A percentile compares a stretch with the other conserved stretches of the same genome.
Evolutionary conservation across 768 basidiomycete species (phyloP).

Genomic region (Suillus subaureus): DNA sequence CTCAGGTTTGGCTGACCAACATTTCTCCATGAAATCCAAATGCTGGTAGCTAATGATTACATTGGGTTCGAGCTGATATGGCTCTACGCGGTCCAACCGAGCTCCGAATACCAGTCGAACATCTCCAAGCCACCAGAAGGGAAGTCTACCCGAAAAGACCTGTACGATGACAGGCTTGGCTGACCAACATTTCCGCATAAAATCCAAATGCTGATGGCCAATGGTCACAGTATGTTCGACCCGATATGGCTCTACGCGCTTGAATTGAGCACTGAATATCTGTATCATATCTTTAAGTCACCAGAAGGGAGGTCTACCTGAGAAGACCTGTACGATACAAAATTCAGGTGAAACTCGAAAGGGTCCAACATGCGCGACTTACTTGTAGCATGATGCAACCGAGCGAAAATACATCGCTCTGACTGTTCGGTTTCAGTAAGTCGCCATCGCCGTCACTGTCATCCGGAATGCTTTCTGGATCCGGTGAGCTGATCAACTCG

Average conservation of each 20-base stretch:
- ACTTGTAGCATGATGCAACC: conserved; percentile 6
- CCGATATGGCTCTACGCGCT: neutral
- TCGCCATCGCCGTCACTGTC: neutral
- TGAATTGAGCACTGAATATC: neutral
- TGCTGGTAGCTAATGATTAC: neutral
- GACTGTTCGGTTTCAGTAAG: neutral
- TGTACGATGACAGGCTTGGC: neutral
- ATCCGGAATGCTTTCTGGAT: neutral
- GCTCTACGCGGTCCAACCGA: neutral
- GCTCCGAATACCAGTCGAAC: neutral
- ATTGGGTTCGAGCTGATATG: neutral
- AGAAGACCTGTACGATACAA: neutral
- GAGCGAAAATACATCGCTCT: conserved; percentile 4
- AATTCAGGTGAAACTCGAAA: neutral
- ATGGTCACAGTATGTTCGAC: too few species aligned
- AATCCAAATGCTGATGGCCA: too few species aligned
- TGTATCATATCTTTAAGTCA: neutral
- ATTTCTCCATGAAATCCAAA: neutral
- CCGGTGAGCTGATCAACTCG: neutral
- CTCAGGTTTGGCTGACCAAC: neutral
- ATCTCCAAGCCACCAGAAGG: neutral
- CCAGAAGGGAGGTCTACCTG: neutral
- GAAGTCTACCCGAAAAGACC: too few species aligned
- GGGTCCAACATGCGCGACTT: neutral
- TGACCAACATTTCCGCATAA: too few species aligned